phyloP scores from a whole-genome alignment of 352 stramenopile genomes.

The Phytophthora megakarya region DNA sequence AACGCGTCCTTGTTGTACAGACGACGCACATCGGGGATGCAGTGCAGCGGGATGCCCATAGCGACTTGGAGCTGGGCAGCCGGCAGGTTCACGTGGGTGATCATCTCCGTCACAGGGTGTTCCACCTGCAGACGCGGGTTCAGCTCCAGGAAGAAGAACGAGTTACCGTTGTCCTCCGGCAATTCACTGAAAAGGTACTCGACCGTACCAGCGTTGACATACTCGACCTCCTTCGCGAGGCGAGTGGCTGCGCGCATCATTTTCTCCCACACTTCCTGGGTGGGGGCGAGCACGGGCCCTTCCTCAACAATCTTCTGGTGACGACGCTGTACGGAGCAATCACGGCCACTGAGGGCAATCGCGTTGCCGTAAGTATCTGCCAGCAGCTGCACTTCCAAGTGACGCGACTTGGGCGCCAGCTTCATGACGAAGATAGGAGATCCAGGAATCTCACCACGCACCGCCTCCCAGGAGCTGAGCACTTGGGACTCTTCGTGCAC shows the following conservation, averaged over 20 bases:
- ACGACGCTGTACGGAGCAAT: slow-evolving; percentile 99
- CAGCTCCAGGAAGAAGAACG: slow-evolving; percentile 99
- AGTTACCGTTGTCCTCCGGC: slow-evolving; percentile 87
- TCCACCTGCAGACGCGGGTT: slow-evolving; percentile 99
- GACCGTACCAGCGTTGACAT: slow-evolving; percentile 99
- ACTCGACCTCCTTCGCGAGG: slow-evolving; percentile 98
- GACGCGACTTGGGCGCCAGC: slow-evolving; percentile 94
- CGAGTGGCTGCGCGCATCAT: slow-evolving; percentile 98
- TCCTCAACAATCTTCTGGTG: slow-evolving; percentile 99
- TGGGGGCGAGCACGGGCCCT: slow-evolving; percentile 93
- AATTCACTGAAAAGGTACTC: slow-evolving; percentile 99
- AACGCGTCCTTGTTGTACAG: slow-evolving; percentile 97
- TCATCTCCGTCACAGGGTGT: slow-evolving; percentile 99
- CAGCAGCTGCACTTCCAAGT: slow-evolving; percentile 99
- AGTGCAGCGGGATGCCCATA: slow-evolving; percentile 99
- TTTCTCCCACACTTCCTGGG: slow-evolving; percentile 94
- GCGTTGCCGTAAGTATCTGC: slow-evolving; percentile 98
- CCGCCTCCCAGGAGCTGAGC: slow-evolving; percentile 94
- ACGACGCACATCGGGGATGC: slow-evolving; percentile 98
- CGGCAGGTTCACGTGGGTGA: slow-evolving; percentile 97
- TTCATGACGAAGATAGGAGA: slow-evolving; percentile 99
- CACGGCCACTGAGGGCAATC: slow-evolving; percentile 98
- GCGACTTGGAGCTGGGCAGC: slow-evolving; percentile 98
- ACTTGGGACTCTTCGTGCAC: slow-evolving; percentile 92
- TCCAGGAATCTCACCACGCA: slow-evolving; percentile 98